A percentile compares a stretch with the other conserved stretches of the same genome.
phyloP scores from a whole-genome alignment of 352 stramenopile species.

The Pythium rhizo-oryzae region DNA sequence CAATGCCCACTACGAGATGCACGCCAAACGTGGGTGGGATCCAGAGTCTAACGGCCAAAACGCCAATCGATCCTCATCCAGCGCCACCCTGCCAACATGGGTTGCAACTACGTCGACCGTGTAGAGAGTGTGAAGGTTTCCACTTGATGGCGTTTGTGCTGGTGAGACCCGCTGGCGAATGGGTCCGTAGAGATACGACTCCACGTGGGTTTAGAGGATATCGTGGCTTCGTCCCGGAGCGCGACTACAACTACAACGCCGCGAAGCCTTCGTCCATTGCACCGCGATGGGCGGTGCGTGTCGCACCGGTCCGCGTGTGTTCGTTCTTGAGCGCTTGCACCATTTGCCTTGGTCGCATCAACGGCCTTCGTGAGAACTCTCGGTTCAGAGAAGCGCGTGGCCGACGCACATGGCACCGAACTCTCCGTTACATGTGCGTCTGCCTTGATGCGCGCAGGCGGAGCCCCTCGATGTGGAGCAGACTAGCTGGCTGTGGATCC shows the following conservation, averaged over 20 bases:
- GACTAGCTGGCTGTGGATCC: too few relatives aligned
- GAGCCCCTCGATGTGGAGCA: too few relatives aligned
- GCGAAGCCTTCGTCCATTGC: slow-evolving; percentile 4
- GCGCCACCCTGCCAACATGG: neutral
- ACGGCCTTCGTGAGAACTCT: neutral
- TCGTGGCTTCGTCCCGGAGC: neutral
- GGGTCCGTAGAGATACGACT: neutral
- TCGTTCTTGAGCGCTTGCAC: neutral
- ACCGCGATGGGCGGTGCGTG: neutral
- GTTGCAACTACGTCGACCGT: neutral
- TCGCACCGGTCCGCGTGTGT: neutral
- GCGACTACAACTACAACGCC: slow-evolving; percentile 9
- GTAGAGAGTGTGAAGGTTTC: neutral
- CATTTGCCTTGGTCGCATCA: neutral
- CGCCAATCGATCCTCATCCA: neutral
- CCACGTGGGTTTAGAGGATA: neutral
- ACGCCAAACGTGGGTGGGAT: neutral
- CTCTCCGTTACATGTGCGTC: too few relatives aligned
- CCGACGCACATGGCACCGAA: too few relatives aligned
- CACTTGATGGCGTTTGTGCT: too few relatives aligned
- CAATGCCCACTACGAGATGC: slow-evolving; percentile 4
- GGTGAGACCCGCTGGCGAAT: neutral
- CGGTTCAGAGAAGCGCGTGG: neutral
- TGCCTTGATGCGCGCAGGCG: too few relatives aligned
- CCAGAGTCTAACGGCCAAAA: slow-evolving; percentile 1